Evolutionary conservation across 371 early-diverging fungal genomes (phyloP), one percentile per base, ranked within the genome.

Genomic region (Basidiobolus heterosporus): DNA sequence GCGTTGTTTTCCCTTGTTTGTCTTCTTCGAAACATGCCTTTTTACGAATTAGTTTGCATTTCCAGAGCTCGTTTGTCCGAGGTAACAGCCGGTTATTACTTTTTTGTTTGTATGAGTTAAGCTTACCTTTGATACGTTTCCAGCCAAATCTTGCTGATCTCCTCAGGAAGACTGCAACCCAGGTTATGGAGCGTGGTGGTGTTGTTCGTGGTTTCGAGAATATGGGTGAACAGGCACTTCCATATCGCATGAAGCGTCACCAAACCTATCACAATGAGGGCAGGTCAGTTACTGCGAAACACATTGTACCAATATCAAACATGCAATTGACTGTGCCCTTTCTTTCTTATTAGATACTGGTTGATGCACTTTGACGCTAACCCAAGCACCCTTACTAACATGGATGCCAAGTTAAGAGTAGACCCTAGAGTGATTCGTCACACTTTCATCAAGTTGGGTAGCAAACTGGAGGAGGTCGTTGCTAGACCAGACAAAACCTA

Each of bases 351-450:
- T 53, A 80, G 80, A 40, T 81, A 78, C 53, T 82, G 74, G 72
- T 52, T 78, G 20, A 82, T 88, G 82, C 79, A 78, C 48, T 88
- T 85, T 55, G 80, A 83, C 50, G 69, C 82, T 35, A 75, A 78
- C 19, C 83, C 85, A 1, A 50, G 66, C 36, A 69, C 68, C 7
- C 61, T 80, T 52, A 60, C 61, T 47, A 67, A 71, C 23, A 58
- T 85, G 45, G 62, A 66, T 55, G 77, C 77, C 55, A 65, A 69
- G 39, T 69, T 84, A 38, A 55, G 63, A 30, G 70, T 74, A 44
- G 82, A 85, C 57, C 74, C 85, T 40, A 72, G 78, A 45, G 85
- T 88, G 2, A 69, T 84, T 41, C 74, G 85, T 19, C 82, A 81
- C 51, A 78, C 78, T 17, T 66, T 85, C 36, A 62, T 88, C 41